These are phyloP conservation scores for Rhizopogon vesiculosus DNA, from an alignment of 768 basidiomycete genomes.

Conservation along the genomic window DNA sequence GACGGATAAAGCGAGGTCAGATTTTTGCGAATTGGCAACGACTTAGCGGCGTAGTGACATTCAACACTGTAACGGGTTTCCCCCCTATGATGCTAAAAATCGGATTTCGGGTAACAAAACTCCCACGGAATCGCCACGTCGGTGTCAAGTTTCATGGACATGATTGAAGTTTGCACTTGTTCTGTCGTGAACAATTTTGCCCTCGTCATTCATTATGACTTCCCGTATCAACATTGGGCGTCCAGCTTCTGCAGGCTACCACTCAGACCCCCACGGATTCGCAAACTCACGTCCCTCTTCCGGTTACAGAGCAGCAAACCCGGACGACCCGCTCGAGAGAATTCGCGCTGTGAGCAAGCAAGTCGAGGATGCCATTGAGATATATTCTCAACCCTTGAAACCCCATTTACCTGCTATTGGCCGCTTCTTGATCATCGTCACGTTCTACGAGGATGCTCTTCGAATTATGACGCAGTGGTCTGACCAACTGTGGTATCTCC, in stretches of 20 bases:
- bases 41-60: too few relatives aligned
- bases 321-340: slow-evolving; percentile 79
- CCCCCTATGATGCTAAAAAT: neutral
- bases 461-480: slow-evolving; percentile 92
- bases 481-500: slow-evolving; percentile 98
- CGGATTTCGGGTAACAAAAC: neutral
- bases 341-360: slow-evolving; percentile 63
- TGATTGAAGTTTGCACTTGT: neutral
- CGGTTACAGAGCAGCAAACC: slow-evolving; percentile 77
- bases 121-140: slow-evolving; percentile 1
- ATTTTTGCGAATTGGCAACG: neutral
- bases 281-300: slow-evolving; percentile 63
- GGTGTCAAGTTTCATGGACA: neutral
- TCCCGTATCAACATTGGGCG: slow-evolving; percentile 82
- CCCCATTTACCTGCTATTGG: slow-evolving; percentile 94
- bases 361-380: slow-evolving; percentile 90
- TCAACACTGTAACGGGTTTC: too few relatives aligned
- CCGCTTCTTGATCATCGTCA: slow-evolving; percentile 95
- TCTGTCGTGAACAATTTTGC: neutral
- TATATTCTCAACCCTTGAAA: slow-evolving; percentile 87
- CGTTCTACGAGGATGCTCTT: slow-evolving; percentile 95
- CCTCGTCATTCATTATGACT: slow-evolving; percentile 46
- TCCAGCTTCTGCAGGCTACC: slow-evolving; percentile 56
- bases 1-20: too few relatives aligned
- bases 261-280: slow-evolving; percentile 71